Evolutionary conservation across 495 filamentous ascomycete species (phyloP), one percentile per base, ranked within the genome.

Genomic region (Trichocladium antarcticum): DNA sequence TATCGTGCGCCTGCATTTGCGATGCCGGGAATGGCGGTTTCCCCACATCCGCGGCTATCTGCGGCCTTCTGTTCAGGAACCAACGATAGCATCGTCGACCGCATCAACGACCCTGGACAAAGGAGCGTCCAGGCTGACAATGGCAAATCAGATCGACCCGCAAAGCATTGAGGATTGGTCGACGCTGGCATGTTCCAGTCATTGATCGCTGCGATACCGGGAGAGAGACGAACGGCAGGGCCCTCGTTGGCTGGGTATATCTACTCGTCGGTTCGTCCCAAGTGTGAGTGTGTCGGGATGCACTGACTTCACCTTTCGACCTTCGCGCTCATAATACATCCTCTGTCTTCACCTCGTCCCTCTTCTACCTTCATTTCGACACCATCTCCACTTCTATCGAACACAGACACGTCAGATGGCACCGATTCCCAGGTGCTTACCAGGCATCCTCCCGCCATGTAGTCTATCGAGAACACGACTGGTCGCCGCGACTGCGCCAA

Each of bases 61-160:
- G 49, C 63, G 63, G 63, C 56, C 49, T 57, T 61, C 45, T 52
- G 58, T 65, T 60, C 61, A 59, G 57, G 47, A 37, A 39, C 47
- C 44, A 34, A 40, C 53, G 54, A 60, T 61, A 59, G 32, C 63
- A 65, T 60, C 64, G 63, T 65, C 47, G 53, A 37, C 45, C 34
- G 51, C 54, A 51, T 57, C 53, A 39, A 50, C 49, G 46, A 50
- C 51, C 55, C 51, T 41, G 49, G 51, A 65, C 54, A 62, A 65
- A 62, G 58, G 36, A 28, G 19, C 44, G 38, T 24, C 19, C 15
- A 24, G 35, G 37, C 22, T 31, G 16, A 37, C 27, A 49, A 45
- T 35, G 43, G 51, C 50, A 47, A 51, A 48, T 55, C 53, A 51
- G 45, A 52, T 27, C 19, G 28, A 32, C 37, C 15, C 20, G 37